Evolutionary conservation across 108 stramenopile species (phyloP).

Genomic region (Pseudonitzschia multiseries): DNA sequence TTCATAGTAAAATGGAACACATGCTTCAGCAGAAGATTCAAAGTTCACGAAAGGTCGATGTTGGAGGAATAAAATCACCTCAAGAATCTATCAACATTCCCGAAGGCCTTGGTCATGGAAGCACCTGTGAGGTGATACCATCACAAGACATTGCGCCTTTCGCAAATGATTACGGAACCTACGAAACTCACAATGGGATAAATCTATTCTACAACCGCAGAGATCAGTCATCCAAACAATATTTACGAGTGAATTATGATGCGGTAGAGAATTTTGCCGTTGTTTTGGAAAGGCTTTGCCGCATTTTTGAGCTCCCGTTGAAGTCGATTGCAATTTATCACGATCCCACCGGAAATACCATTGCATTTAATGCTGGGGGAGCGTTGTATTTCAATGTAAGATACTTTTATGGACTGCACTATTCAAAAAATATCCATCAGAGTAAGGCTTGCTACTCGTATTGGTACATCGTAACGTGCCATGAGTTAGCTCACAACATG

Average conservation of each 20-base stretch:
- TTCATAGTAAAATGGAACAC: slow-evolving; percentile 57
- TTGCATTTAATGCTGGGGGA: slow-evolving; percentile 73
- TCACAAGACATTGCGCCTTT: slow-evolving; percentile 64
- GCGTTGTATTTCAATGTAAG: slow-evolving; percentile 74
- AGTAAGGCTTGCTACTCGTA: slow-evolving; percentile 65
- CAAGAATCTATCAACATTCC: slow-evolving; percentile 48
- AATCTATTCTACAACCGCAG: slow-evolving; percentile 51
- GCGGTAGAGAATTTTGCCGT: slow-evolving; percentile 61
- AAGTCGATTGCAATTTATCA: slow-evolving; percentile 61
- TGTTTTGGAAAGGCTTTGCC: slow-evolving; percentile 53
- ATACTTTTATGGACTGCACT: slow-evolving; percentile 63
- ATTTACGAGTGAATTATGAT: slow-evolving; percentile 48
- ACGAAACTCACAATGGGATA: slow-evolving; percentile 58
- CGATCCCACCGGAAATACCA: slow-evolving; percentile 62
- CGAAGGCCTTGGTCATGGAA: slow-evolving; percentile 56
- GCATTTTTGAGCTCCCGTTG: slow-evolving; percentile 45
- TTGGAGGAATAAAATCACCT: slow-evolving; percentile 47
- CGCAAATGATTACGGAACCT: slow-evolving; percentile 39
- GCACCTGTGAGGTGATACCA: slow-evolving; percentile 69
- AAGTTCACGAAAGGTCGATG: slow-evolving; percentile 44
- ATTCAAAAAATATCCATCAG: slow-evolving; percentile 17
- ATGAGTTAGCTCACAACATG: slow-evolving; percentile 76
- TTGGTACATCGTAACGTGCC: slow-evolving; percentile 62
- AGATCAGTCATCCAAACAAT: slow-evolving; percentile 34
- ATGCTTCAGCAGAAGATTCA: slow-evolving; percentile 55